Evolutionary conservation across 768 basidiomycete genomes (phyloP).

Genomic region (Hortiboletus campestris): DNA sequence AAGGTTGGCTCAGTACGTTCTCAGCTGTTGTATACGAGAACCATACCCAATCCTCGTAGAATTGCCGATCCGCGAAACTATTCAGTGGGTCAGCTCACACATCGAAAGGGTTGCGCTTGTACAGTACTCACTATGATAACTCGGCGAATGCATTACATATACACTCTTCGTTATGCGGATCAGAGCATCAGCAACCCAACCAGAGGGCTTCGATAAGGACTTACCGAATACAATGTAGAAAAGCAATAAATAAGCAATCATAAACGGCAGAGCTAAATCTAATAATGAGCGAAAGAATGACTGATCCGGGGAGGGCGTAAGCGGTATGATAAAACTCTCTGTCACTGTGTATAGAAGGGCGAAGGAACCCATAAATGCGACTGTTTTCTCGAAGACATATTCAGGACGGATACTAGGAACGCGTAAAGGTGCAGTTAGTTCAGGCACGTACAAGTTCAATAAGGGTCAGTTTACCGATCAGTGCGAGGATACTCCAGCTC

Average conservation of each 20-base stretch:
- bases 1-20: not conserved
- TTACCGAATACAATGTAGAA: constrained; percentile 85
- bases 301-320: constrained; percentile 63
- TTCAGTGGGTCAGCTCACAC: constrained; percentile 1
- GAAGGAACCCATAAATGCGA: constrained; percentile 96
- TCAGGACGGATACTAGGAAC: constrained; percentile 42
- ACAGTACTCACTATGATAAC: constrained; percentile 68
- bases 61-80: constrained; percentile 95
- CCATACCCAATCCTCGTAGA: constrained; percentile 92
- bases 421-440: not conserved
- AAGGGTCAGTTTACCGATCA: constrained; percentile 50
- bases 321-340: constrained; percentile 90
- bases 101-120: not conserved
- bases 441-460: not conserved
- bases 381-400: constrained; percentile 55
- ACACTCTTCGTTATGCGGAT: constrained; percentile 57
- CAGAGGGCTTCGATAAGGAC: not conserved
- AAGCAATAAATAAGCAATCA: constrained; percentile 85
- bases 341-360: constrained; percentile 90
- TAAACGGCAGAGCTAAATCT: constrained; percentile 89
- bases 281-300: constrained; percentile 75
- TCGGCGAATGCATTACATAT: constrained; percentile 97
- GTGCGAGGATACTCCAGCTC: constrained; percentile 96
- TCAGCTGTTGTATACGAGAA: not conserved
- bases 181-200: not conserved